Percentiles rank a stretch among this genome's conserved stretches.
phyloP scores from a whole-genome alignment of 305 asterid species.

The Fraxinus baroniana region DNA sequence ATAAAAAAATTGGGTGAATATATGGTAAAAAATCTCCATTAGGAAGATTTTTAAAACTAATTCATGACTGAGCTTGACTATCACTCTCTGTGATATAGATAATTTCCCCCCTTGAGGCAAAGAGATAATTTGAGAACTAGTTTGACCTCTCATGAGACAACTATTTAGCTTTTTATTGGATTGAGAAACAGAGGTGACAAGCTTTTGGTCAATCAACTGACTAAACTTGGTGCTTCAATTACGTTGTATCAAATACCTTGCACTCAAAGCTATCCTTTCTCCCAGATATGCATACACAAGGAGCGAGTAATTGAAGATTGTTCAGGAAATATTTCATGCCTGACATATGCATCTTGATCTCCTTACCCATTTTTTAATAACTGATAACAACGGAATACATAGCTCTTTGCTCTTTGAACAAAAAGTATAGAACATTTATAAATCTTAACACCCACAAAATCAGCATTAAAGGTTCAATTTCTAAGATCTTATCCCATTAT shows the following conservation, averaged over 20 bases:
- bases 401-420: background rate
- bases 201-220: no score
- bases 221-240: no score
- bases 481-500: background rate
- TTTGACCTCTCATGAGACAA: background rate
- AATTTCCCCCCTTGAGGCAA: background rate
- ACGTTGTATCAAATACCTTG: no score
- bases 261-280: no score
- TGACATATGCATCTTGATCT: background rate
- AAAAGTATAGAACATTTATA: background rate
- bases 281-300: background rate
- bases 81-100: slow-evolving; percentile 22
- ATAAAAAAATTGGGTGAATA: background rate
- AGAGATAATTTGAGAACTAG: background rate
- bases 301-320: background rate
- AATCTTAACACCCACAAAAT: background rate
- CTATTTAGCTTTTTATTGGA: background rate
- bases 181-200: background rate
- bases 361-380: background rate
- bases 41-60: background rate
- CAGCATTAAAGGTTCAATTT: slow-evolving; percentile 3
- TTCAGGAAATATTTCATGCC: background rate
- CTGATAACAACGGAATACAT: background rate
- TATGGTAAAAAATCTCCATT: background rate
- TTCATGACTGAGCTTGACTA: background rate